phyloP scores from a whole-genome alignment of 768 basidiomycete genomes.

The Tylopilus intermedius region DNA sequence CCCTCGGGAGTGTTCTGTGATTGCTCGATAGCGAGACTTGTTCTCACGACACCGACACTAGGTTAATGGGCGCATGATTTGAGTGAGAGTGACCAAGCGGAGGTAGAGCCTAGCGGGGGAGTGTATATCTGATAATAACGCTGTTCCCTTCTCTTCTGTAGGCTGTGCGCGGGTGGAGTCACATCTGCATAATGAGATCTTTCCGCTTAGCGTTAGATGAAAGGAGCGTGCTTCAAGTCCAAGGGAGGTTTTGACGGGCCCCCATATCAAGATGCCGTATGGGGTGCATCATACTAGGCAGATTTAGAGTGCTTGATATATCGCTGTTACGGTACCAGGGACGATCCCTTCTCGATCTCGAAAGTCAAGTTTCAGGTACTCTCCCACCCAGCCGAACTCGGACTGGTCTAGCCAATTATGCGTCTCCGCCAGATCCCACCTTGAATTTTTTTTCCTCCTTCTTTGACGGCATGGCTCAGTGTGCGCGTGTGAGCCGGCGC shows the following conservation, averaged over 20 bases:
- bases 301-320: slow-evolving; percentile 33
- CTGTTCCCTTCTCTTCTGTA: slow-evolving; percentile 11
- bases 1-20: slow-evolving; percentile 15
- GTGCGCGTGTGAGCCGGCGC: slow-evolving; percentile 14
- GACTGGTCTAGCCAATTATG: slow-evolving; percentile 25
- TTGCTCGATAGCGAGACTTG: slow-evolving; percentile 7
- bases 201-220: slow-evolving; percentile 36
- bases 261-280: slow-evolving; percentile 33
- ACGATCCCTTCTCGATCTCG: slow-evolving; percentile 35
- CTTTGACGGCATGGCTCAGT: slow-evolving; percentile 23
- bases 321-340: slow-evolving; percentile 33
- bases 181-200: slow-evolving; percentile 31
- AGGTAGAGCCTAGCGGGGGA: slow-evolving; percentile 8
- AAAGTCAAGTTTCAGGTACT: slow-evolving; percentile 35
- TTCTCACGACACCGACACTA: slow-evolving; percentile 12
- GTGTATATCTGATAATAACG: slow-evolving; percentile 5
- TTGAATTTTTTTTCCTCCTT: slow-evolving; percentile 12
- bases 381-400: slow-evolving; percentile 25
- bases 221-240: slow-evolving; percentile 27
- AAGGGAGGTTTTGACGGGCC: slow-evolving; percentile 22
- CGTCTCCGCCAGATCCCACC: slow-evolving; percentile 20
- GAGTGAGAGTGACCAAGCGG: slow-evolving; percentile 8
- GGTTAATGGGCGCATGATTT: not conserved
- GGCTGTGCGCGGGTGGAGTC: slow-evolving; percentile 26
- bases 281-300: slow-evolving; percentile 25